These are phyloP conservation scores for Zygosaccharomyces sapae DNA, from an alignment of 1,139 yeast genomes.

Conservation along the genomic window DNA sequence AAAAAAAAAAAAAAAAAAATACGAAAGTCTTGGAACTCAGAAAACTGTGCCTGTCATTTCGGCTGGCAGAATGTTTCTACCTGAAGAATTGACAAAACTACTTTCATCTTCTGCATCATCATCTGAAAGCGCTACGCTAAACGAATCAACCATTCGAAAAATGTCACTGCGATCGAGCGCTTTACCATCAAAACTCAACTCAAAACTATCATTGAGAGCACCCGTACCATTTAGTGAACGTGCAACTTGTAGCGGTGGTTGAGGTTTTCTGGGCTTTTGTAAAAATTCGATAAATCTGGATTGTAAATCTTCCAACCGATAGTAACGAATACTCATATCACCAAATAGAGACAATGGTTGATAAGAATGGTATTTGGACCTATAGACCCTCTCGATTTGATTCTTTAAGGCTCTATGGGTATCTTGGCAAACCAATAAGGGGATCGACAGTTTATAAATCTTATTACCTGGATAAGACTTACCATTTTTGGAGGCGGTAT, in stretches of 20 bases:
- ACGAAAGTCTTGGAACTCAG: constrained; percentile 4
- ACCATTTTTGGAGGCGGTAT: constrained; percentile 9
- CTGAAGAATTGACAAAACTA: constrained; percentile 2
- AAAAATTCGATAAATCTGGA: constrained; percentile 3
- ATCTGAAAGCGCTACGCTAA: constrained; percentile 32
- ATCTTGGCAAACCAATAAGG: constrained; percentile 12
- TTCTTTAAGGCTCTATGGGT: constrained; percentile 9
- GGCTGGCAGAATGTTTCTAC: constrained; percentile 15
- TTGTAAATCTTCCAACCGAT: constrained; percentile 7
- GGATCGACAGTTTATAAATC: constrained; percentile 16
- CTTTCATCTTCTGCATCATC: constrained; percentile 21
- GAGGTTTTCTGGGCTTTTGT: constrained; percentile 7
- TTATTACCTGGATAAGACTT: constrained; percentile 5
- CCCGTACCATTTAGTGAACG: constrained; percentile 10
- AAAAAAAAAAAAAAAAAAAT: background rate
- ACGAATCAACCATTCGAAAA: constrained; percentile 39
- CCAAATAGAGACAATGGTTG: constrained; percentile 9
- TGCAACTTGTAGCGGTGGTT: constrained; percentile 3
- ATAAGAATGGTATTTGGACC: constrained; percentile 7
- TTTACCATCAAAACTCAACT: constrained; percentile 43
- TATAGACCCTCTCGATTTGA: constrained; percentile 8
- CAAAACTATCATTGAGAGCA: constrained; percentile 32
- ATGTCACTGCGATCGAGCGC: constrained; percentile 42
- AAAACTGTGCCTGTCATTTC: constrained; percentile 17
- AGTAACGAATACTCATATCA: constrained; percentile 5